Base-by-base conservation (phyloP, 768 basidiomycete species). In the Cyathus striatus region DNA sequence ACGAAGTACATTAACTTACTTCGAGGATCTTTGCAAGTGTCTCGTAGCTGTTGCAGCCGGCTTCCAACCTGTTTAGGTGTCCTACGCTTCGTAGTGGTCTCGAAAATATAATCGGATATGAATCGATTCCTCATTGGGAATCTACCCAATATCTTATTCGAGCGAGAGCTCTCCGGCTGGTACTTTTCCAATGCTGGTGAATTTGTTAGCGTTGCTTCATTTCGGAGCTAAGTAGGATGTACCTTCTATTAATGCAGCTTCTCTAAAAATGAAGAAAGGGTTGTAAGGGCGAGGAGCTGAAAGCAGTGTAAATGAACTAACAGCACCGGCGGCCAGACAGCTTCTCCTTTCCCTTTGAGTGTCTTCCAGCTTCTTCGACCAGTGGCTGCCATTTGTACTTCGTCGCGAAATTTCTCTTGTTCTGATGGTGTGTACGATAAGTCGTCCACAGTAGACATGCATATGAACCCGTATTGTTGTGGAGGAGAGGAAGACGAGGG, bases 41-140 rank as follows among this genome's bases (percentile, higher is more conserved):
- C 84, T 45, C 84, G 70, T 43, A 89, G 70, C 53, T 87, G 86
- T 54, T 89, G 86, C 34, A 89, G 66, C 40, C 86, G 83, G 56
- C 81, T 84, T 48, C 86, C 85, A 25, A 88, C 84, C 63, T 87
- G 86, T 58, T 87, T 87, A 9, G 86, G 75, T 6, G 81, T 81
- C 50, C 86, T 72, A 48, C 68, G 66, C 57, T 81, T 78, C 7
- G 83, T 81, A 1, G 86, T 88, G 34, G 65, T 67, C 24, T 67
- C 66, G 54, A 69, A 77, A 52, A 89, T 86, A 56, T 82, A 80
- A 46, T 87, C 81, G 43, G 86, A 84, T 46, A 87, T 81, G 64
- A 86, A 88, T 33, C 79, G 75, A 61, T 88, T 89, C 43, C 86
- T 75, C 73, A 82, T 78, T 32, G 86, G 86, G 57, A 81, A 86